These are phyloP conservation scores for Arthroderma uncinatum DNA, from an alignment of 2,329 filamentous ascomycete species.

Conservation along the genomic window DNA sequence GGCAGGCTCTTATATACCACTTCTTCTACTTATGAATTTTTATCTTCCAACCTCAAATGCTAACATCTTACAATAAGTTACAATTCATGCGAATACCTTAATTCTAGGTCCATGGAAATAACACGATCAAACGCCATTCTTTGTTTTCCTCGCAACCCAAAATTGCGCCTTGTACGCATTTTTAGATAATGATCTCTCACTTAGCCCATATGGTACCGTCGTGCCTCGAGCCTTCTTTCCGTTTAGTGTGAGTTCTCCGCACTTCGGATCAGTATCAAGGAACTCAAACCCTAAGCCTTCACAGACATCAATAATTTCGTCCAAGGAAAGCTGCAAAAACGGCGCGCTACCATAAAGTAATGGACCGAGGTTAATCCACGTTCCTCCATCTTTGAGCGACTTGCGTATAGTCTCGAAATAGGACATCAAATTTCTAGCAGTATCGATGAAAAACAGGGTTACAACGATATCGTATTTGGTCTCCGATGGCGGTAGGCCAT, in stretches of 20 bases:
- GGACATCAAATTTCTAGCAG: slow-evolving; percentile 44
- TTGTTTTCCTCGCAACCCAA: slow-evolving; percentile 36
- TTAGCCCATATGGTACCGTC: slow-evolving; percentile 44
- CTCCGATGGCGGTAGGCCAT: slow-evolving; percentile 9
- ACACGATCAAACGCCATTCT: not conserved
- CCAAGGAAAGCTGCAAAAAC: slow-evolving; percentile 45
- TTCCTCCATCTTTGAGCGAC: slow-evolving; percentile 38
- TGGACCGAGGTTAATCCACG: slow-evolving; percentile 48
- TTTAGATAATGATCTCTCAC: slow-evolving; percentile 40
- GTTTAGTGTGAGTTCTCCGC: slow-evolving; percentile 36
- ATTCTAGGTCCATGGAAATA: not conserved
- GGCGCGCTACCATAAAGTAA: slow-evolving; percentile 46
- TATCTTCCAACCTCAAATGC: no score
- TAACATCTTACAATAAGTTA: no score
- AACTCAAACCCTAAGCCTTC: slow-evolving; percentile 45
- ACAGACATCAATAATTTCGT: slow-evolving; percentile 41
- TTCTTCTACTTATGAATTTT: not conserved
- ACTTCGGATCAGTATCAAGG: slow-evolving; percentile 32
- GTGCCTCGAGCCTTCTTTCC: slow-evolving; percentile 34
- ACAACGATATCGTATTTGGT: slow-evolving; percentile 40
- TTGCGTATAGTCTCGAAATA: slow-evolving; percentile 46
- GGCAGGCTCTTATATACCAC: not conserved
- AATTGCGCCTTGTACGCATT: slow-evolving; percentile 47
- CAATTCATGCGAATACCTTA: no score
- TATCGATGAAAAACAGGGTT: slow-evolving; percentile 53